Conservation (phyloP, 2,329 filamentous ascomycete species). For the Trichoderma breve region DNA sequence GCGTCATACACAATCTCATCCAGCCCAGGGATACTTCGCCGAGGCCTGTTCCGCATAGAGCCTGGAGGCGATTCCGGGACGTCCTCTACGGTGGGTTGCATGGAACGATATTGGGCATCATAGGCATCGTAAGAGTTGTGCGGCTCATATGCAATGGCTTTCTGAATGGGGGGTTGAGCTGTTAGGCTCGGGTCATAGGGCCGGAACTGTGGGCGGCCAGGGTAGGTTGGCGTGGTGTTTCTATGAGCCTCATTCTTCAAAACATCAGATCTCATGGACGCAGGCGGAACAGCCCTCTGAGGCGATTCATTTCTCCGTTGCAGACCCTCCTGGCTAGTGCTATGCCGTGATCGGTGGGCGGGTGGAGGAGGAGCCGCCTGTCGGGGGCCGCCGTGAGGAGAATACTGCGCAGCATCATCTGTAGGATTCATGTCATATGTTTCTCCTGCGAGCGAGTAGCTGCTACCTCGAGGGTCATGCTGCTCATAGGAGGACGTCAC, state of each 20-base stretch:
- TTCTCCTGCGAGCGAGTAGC: conserved; percentile 34
- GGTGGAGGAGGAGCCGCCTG: conserved; percentile 55
- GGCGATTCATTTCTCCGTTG: conserved; percentile 42
- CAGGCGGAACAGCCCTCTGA: conserved; percentile 44
- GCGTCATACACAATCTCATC: conserved; percentile 42
- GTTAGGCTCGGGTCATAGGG: conserved; percentile 49
- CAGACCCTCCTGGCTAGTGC: conserved; percentile 42
- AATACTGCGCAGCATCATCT: conserved; percentile 36
- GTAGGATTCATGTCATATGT: conserved; percentile 32
- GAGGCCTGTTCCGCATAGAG: conserved; percentile 28
- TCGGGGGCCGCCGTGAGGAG: conserved; percentile 39
- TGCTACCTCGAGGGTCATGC: conserved; percentile 34
- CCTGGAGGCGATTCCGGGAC: conserved; percentile 52
- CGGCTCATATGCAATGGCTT: conserved; percentile 22
- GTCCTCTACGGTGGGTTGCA: conserved; percentile 65
- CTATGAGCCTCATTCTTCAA: conserved; percentile 57
- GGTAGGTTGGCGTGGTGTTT: conserved; percentile 49
- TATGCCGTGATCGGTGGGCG: conserved; percentile 50
- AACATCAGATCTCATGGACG: conserved; percentile 59
- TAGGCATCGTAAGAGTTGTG: conserved; percentile 54
- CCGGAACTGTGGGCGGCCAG: conserved; percentile 53
- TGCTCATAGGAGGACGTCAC: conserved; percentile 38
- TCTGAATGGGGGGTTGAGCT: neutral
- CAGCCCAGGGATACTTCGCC: conserved; percentile 28
- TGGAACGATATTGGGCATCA: conserved; percentile 47